A percentile compares a stretch with the other conserved stretches of the same genome.
phyloP scores from a whole-genome alignment of 768 basidiomycete genomes.

The Suillus plorans region DNA sequence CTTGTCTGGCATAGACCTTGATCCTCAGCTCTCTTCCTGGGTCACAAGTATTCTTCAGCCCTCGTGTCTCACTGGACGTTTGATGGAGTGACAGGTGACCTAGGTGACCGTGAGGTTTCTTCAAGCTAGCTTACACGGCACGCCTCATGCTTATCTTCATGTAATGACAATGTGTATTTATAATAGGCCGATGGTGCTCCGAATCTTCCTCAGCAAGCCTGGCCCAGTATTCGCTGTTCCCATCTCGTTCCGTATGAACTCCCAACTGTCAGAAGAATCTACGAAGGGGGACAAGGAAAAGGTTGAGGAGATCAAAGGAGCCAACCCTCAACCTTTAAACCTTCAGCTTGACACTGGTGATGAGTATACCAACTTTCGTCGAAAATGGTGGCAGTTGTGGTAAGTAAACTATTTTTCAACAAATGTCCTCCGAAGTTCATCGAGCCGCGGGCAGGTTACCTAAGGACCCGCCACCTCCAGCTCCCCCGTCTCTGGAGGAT shows the following conservation, averaged over 20 bases:
- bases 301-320: background rate
- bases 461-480: slow-evolving; percentile 53
- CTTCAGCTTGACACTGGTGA: slow-evolving; percentile 43
- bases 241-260: background rate
- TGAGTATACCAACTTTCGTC: slow-evolving; percentile 39
- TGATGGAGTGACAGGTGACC: background rate
- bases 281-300: background rate
- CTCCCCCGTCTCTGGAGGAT: slow-evolving; percentile 54
- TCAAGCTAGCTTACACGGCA: too few relatives aligned
- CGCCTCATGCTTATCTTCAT: background rate
- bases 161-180: background rate
- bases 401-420: slow-evolving; percentile 19
- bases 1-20: too few relatives aligned
- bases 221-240: background rate
- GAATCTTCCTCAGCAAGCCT: background rate
- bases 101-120: background rate
- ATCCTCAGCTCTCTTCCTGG: too few relatives aligned
- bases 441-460: slow-evolving; percentile 47
- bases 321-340: slow-evolving; percentile 1
- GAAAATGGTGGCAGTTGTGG: slow-evolving; percentile 59
- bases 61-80: too few relatives aligned
- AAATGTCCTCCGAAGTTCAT: background rate
- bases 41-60: too few relatives aligned
- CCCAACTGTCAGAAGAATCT: background rate
- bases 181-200: background rate